Evolutionary conservation across 1,284 basidiomycete genomes (phyloP).

Genomic region (Irpex sp.): DNA sequence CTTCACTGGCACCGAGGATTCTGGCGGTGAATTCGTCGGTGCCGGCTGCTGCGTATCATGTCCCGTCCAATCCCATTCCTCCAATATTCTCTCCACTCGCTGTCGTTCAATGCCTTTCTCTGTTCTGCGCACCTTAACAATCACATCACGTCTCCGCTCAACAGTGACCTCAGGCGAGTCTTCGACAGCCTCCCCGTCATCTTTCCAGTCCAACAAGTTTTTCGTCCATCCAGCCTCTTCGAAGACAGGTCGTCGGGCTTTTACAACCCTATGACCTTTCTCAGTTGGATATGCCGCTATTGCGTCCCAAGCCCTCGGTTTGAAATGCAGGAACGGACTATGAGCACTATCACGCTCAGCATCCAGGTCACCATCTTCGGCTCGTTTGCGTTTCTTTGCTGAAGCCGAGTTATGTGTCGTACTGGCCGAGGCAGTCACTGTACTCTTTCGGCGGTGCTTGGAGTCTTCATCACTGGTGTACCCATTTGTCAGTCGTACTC

Average conservation of each 20-base stretch:
- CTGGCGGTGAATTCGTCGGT: neutral
- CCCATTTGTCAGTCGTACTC: slow-evolving; percentile 63
- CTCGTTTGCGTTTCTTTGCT: slow-evolving; percentile 53
- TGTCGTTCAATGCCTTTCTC: slow-evolving; percentile 62
- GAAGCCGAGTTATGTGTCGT: slow-evolving; percentile 23
- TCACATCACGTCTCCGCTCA: slow-evolving; percentile 43
- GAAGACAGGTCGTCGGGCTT: slow-evolving; percentile 25
- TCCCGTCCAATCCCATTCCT: slow-evolving; percentile 58
- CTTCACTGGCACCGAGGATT: neutral
- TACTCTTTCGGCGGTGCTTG: slow-evolving; percentile 27
- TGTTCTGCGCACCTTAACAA: slow-evolving; percentile 57
- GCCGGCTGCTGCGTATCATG: neutral
- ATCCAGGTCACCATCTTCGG: slow-evolving; percentile 21
- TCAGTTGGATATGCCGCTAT: slow-evolving; percentile 40
- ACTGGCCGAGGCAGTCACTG: slow-evolving; percentile 5
- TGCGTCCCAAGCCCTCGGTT: slow-evolving; percentile 61
- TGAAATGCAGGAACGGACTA: slow-evolving; percentile 58
- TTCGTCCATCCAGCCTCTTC: slow-evolving; percentile 31
- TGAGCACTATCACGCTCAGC: slow-evolving; percentile 21
- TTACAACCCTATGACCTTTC: slow-evolving; percentile 25
- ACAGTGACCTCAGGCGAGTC: slow-evolving; percentile 42
- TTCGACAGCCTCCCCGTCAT: slow-evolving; percentile 18
- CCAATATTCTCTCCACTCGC: slow-evolving; percentile 59
- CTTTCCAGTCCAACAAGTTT: slow-evolving; percentile 7
- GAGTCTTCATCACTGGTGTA: slow-evolving; percentile 69